These are phyloP conservation scores for Fusarium annulatum DNA, from an alignment of 2,329 filamentous ascomycete genomes.

Conservation along the genomic window DNA sequence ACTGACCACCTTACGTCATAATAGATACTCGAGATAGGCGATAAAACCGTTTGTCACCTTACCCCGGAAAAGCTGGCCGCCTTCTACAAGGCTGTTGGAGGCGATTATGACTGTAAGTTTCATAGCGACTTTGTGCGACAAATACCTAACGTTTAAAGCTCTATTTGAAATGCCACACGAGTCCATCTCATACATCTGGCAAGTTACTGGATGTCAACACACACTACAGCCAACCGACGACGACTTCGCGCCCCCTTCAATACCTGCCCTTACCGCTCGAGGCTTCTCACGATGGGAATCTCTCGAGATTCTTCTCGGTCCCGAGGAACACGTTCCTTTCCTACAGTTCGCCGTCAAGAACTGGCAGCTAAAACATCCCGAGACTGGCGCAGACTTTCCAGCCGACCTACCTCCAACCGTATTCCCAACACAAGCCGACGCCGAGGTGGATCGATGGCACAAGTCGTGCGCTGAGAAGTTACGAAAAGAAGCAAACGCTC, in stretches of 20 bases:
- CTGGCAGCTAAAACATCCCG: slow-evolving; percentile 80
- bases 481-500: slow-evolving; percentile 65
- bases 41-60: slow-evolving; percentile 63
- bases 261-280: slow-evolving; percentile 83
- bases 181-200: slow-evolving; percentile 91
- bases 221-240: slow-evolving; percentile 80
- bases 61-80: slow-evolving; percentile 78
- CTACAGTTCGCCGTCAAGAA: slow-evolving; percentile 82
- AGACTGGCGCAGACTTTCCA: slow-evolving; percentile 76
- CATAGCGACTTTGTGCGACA: neutral
- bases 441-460: slow-evolving; percentile 89
- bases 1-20: slow-evolving; percentile 29
- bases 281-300: slow-evolving; percentile 96
- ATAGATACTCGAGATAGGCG: slow-evolving; percentile 68
- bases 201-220: slow-evolving; percentile 90
- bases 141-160: slow-evolving; percentile 52
- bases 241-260: slow-evolving; percentile 78
- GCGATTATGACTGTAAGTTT: slow-evolving; percentile 74
- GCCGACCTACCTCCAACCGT: slow-evolving; percentile 67
- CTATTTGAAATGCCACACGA: slow-evolving; percentile 81
- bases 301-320: slow-evolving; percentile 87
- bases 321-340: slow-evolving; percentile 87
- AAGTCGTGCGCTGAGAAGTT: slow-evolving; percentile 78
- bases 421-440: slow-evolving; percentile 78
- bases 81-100: slow-evolving; percentile 80